Evolutionary conservation across 345 rosid genomes (phyloP).

Genomic region (Garcia nutans): DNA sequence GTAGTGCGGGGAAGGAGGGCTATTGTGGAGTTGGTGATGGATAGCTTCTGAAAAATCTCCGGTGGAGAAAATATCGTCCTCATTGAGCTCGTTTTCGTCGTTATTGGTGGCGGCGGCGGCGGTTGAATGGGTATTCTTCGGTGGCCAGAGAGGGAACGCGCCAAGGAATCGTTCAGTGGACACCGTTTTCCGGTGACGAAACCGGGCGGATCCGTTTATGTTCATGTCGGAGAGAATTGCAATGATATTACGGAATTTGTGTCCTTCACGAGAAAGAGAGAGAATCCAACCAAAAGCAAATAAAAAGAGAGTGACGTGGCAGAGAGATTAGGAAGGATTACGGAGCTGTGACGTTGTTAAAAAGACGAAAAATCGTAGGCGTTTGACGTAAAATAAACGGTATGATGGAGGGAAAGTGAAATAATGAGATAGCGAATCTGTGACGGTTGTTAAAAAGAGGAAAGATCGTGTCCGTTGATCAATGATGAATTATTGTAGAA

Average conservation of each 20-base stretch:
- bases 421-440: background rate
- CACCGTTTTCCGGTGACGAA: constrained; percentile 29
- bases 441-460: background rate
- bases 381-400: background rate
- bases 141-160: constrained; percentile 23
- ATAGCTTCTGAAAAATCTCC: constrained; percentile 45
- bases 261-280: background rate
- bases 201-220: constrained; percentile 32
- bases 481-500: background rate
- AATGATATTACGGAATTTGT: background rate
- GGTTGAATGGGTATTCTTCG: constrained; percentile 13
- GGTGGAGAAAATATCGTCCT: constrained; percentile 64
- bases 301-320: constrained; percentile 19
- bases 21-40: constrained; percentile 11
- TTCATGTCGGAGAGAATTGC: constrained; percentile 29
- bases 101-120: constrained; percentile 25
- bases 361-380: background rate
- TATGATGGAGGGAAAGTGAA: background rate
- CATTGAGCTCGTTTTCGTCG: constrained; percentile 57
- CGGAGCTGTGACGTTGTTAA: background rate
- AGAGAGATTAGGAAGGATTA: background rate
- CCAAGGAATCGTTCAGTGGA: constrained; percentile 42
- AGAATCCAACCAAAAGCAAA: background rate
- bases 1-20: constrained; percentile 27
- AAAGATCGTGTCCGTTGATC: background rate